These are phyloP conservation scores for Ephemerocybe angulata DNA, from an alignment of 768 basidiomycete genomes.

Conservation along the genomic window DNA sequence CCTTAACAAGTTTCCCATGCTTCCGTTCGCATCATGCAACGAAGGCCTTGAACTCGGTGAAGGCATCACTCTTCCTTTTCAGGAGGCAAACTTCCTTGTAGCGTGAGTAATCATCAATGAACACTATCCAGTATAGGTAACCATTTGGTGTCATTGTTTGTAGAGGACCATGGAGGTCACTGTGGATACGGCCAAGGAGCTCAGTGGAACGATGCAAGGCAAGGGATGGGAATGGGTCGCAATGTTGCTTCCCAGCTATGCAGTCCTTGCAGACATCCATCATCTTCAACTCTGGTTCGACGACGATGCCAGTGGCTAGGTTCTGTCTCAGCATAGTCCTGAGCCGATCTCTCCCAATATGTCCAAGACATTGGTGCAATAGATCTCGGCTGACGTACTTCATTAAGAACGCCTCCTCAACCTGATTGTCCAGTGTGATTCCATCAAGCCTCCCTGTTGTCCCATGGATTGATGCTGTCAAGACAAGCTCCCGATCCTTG, in stretches of 20 bases:
- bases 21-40: conserved; percentile 29
- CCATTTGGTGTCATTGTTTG: conserved; percentile 11
- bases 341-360: conserved; percentile 1
- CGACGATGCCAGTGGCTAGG: conserved; percentile 9
- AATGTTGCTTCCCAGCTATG: conserved; percentile 17
- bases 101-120: conserved; percentile 8
- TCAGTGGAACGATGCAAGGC: background rate
- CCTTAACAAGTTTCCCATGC: conserved; percentile 19
- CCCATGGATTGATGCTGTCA: background rate
- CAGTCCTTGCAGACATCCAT: conserved; percentile 16
- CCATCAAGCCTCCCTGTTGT: background rate
- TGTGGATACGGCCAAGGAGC: conserved; percentile 22
- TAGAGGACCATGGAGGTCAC: conserved; percentile 30
- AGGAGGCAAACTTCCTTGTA: conserved; percentile 3
- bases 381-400: background rate
- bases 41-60: conserved; percentile 10
- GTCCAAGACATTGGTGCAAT: background rate
- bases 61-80: conserved; percentile 4
- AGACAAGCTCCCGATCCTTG: background rate
- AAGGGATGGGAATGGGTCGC: conserved; percentile 10
- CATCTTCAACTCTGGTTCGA: conserved; percentile 1
- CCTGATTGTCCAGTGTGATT: background rate
- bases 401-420: background rate
- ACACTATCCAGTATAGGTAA: conserved; percentile 10
- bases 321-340: conserved; percentile 1